Percentiles rank a stretch among this genome's conserved stretches.
Evolutionary conservation across 805 yeast species (phyloP).

Genomic region (Brettanomyces naardenensis): DNA sequence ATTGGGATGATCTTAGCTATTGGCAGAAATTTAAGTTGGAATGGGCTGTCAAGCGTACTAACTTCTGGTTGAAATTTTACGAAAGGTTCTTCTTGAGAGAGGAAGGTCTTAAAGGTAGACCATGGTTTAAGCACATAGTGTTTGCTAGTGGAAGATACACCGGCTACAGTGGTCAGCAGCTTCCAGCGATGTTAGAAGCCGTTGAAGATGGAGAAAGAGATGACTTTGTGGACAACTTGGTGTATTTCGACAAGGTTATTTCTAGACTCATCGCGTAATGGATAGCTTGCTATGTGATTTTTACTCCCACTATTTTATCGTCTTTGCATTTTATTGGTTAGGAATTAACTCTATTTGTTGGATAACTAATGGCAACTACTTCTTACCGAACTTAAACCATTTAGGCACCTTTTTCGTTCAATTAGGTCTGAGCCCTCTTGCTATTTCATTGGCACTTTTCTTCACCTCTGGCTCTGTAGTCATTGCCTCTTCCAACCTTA

Average conservation of each 20-base stretch:
- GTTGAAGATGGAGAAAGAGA: constrained; percentile 37
- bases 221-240: constrained; percentile 22
- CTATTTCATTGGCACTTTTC: constrained; percentile 1
- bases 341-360: no score
- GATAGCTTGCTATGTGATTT: no score
- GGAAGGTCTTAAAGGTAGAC: constrained; percentile 40
- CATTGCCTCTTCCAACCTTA: constrained; percentile 11
- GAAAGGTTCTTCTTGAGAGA: constrained; percentile 40
- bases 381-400: constrained; percentile 27
- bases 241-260: constrained; percentile 8
- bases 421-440: not conserved
- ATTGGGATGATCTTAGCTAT: constrained; percentile 17
- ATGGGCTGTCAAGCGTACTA: constrained; percentile 23
- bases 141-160: constrained; percentile 54
- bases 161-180: constrained; percentile 51
- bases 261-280: not conserved
- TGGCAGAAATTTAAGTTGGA: constrained; percentile 22
- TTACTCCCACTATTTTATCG: no score
- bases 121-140: constrained; percentile 54
- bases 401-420: constrained; percentile 20
- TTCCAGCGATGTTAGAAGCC: constrained; percentile 50
- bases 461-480: constrained; percentile 5
- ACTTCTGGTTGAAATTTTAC: constrained; percentile 31
- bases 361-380: constrained; percentile 6
- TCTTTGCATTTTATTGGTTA: not conserved